A percentile compares a stretch with the other conserved stretches of the same genome.
phyloP scores from a whole-genome alignment of 306 rosid genomes.

The Trifolium repens region DNA sequence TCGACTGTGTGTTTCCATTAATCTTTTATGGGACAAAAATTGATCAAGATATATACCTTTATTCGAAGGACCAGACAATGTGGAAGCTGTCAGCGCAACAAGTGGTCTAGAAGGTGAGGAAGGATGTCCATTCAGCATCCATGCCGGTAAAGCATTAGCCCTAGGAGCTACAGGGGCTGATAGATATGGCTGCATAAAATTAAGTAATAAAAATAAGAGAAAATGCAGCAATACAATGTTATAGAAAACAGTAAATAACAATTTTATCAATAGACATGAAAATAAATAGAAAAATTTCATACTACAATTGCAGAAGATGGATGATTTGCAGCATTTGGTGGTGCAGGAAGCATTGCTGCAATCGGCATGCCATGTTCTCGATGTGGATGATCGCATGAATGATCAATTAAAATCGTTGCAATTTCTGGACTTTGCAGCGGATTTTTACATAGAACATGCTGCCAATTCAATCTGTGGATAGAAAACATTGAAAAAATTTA shows the following conservation, averaged over 20 bases:
- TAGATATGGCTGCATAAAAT: slow-evolving; percentile 50
- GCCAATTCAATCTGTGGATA: slow-evolving; percentile 83
- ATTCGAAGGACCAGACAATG: slow-evolving; percentile 48
- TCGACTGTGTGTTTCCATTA: background rate
- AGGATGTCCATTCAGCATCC: slow-evolving; percentile 54
- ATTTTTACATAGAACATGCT: slow-evolving; percentile 70
- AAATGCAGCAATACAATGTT: background rate
- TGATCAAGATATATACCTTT: slow-evolving; percentile 46
- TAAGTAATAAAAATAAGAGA: background rate
- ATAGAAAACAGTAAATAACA: slow-evolving; percentile 1
- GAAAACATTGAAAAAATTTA: slow-evolving; percentile 13
- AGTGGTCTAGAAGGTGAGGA: slow-evolving; percentile 48
- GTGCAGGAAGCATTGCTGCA: slow-evolving; percentile 54
- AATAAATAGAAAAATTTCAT: slow-evolving; percentile 42
- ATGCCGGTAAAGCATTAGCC: slow-evolving; percentile 46
- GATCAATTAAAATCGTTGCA: slow-evolving; percentile 67
- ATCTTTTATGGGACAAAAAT: background rate
- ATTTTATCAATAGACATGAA: slow-evolving; percentile 19
- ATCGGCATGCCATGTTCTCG: slow-evolving; percentile 53
- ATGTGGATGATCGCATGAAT: slow-evolving; percentile 56
- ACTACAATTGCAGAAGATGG: slow-evolving; percentile 45
- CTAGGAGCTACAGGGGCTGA: slow-evolving; percentile 49
- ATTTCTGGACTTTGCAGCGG: slow-evolving; percentile 66
- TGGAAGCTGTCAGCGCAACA: slow-evolving; percentile 39
- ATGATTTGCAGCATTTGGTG: too few relatives aligned